Evolutionary conservation across 2,329 filamentous ascomycete genomes (phyloP).

Genomic region (Diaporthe ampelina): DNA sequence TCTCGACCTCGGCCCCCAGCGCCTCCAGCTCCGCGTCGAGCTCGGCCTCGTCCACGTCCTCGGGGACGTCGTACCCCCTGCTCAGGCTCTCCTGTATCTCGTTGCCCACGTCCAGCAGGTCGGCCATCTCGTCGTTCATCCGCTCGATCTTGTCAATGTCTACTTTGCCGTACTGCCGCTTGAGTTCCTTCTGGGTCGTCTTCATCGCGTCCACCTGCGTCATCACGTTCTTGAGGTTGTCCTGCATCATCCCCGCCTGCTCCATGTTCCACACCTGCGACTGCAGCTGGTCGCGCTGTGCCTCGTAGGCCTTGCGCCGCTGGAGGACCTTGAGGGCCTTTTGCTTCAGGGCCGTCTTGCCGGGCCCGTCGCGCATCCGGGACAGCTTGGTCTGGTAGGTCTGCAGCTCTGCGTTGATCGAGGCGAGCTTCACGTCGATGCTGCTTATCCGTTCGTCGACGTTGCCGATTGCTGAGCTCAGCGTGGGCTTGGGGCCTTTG

Average conservation of each 20-base stretch:
- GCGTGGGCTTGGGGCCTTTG: conserved; percentile 89
- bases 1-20: conserved; percentile 91
- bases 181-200: conserved; percentile 92
- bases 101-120: conserved; percentile 96
- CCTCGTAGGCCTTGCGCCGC: conserved; percentile 93
- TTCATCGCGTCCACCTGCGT: conserved; percentile 98
- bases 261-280: conserved; percentile 99
- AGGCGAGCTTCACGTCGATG: conserved; percentile 94
- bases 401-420: conserved; percentile 89
- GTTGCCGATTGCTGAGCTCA: conserved; percentile 85
- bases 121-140: conserved; percentile 99
- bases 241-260: conserved; percentile 97
- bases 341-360: conserved; percentile 91
- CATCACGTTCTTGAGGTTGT: conserved; percentile 99
- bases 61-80: conserved; percentile 92
- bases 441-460: conserved; percentile 87
- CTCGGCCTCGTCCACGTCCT: conserved; percentile 97
- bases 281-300: conserved; percentile 92
- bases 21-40: conserved; percentile 97
- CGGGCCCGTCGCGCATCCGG: conserved; percentile 96
- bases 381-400: conserved; percentile 89
- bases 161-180: conserved; percentile 96
- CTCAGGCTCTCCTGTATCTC: conserved; percentile 97
- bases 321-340: conserved; percentile 96
- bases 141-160: conserved; percentile 98